Conservation (phyloP, 2,329 filamentous ascomycete genomes). For the Fusarium cyanostomum region DNA sequence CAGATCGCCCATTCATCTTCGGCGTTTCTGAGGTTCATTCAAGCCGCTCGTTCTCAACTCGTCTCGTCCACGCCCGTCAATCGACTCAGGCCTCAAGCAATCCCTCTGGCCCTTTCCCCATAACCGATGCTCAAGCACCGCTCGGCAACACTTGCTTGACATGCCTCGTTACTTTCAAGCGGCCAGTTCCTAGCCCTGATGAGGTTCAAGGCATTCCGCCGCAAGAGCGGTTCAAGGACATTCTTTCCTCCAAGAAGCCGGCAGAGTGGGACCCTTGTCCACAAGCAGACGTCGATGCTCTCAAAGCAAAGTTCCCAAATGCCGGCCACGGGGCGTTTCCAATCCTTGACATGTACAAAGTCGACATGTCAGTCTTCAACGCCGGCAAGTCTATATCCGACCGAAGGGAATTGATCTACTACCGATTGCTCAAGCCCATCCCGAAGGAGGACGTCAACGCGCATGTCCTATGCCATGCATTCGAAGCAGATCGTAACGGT, state of each 20-base stretch:
- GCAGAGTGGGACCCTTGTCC: conserved; percentile 57
- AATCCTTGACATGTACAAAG: conserved; percentile 63
- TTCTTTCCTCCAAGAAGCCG: conserved; percentile 51
- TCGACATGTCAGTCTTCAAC: conserved; percentile 61
- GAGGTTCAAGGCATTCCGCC: conserved; percentile 53
- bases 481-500: conserved; percentile 63
- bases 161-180: conserved; percentile 63
- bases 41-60: conserved; percentile 60
- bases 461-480: conserved; percentile 61
- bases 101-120: conserved; percentile 50
- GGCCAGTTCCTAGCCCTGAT: conserved; percentile 49
- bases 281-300: conserved; percentile 55
- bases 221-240: conserved; percentile 54
- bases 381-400: conserved; percentile 53
- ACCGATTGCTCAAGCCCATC: conserved; percentile 58
- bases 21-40: conserved; percentile 56
- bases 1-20: conserved; percentile 64
- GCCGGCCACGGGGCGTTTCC: conserved; percentile 57
- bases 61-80: conserved; percentile 60
- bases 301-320: conserved; percentile 50
- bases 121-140: conserved; percentile 51
- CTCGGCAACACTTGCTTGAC: conserved; percentile 59
- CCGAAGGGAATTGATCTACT: conserved; percentile 59
- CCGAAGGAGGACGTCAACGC: conserved; percentile 52
- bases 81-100: conserved; percentile 52